These are phyloP conservation scores for Agaricus sinodeliciosus DNA, from an alignment of 768 basidiomycete species.

Conservation along the genomic window DNA sequence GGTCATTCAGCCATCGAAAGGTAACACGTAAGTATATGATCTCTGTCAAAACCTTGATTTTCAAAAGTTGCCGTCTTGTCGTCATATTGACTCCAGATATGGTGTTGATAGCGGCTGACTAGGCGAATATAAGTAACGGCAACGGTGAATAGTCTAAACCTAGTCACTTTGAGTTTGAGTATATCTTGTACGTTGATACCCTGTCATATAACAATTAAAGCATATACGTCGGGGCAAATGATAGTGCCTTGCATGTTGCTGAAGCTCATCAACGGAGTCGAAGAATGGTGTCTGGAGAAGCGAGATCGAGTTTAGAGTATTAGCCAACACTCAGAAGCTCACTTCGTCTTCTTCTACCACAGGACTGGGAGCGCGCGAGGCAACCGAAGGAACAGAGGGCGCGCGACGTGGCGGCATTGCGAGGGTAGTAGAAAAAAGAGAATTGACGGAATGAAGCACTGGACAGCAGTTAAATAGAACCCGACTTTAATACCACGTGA, in stretches of 20 bases:
- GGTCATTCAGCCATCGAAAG: not conserved
- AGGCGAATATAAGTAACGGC: conserved; percentile 9
- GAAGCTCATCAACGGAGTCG: conserved; percentile 78
- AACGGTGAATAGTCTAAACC: conserved; percentile 12
- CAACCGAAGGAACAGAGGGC: conserved; percentile 38
- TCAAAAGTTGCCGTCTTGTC: conserved; percentile 80
- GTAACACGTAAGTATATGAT: conserved; percentile 17
- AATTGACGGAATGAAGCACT: not conserved
- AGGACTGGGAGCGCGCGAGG: conserved; percentile 46
- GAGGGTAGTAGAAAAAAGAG: not conserved
- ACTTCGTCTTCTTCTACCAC: conserved; percentile 37
- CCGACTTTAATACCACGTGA: conserved; percentile 4
- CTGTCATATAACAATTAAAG: conserved; percentile 29
- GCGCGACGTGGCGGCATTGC: conserved; percentile 48
- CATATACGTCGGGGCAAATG: not conserved
- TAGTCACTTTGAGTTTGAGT: conserved; percentile 75
- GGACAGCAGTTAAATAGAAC: conserved; percentile 1
- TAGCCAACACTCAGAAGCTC: not conserved
- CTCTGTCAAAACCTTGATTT: conserved; percentile 68
- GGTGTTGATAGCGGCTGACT: conserved; percentile 80
- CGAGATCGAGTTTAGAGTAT: not conserved
- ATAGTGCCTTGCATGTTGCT: conserved; percentile 56
- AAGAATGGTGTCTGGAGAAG: conserved; percentile 49
- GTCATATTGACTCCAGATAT: conserved; percentile 89
- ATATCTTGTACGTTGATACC: conserved; percentile 97